A percentile compares a stretch with the other conserved stretches of the same genome.
phyloP scores from a whole-genome alignment of 371 early-diverging fungal genomes.

The Mortierella sp. region DNA sequence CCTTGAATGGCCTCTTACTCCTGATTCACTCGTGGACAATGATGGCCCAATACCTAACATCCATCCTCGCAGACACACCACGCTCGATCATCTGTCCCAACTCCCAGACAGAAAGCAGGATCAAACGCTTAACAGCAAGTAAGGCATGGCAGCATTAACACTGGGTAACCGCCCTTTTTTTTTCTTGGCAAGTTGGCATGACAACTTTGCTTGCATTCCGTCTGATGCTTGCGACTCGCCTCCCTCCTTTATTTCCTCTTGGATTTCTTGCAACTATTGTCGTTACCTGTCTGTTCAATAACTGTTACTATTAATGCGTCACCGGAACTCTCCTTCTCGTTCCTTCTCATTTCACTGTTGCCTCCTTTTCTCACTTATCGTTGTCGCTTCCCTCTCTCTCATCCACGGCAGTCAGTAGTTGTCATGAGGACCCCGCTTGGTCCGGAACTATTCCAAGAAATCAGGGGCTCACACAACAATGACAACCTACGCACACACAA shows the following conservation, averaged over 20 bases:
- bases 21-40: not conserved
- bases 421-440: slow-evolving; percentile 1
- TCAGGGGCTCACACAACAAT: not conserved
- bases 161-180: not conserved
- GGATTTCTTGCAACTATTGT: not conserved
- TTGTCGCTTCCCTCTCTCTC: not conserved
- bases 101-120: not conserved
- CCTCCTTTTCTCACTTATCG: not conserved
- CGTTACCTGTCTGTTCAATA: not conserved
- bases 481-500: too few relatives aligned
- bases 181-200: not conserved
- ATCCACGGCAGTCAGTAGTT: not conserved
- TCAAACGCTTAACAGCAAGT: not conserved
- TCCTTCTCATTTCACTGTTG: not conserved
- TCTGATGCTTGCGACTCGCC: not conserved
- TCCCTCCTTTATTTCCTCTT: not conserved
- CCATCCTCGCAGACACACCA: not conserved
- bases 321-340: not conserved
- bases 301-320: too few relatives aligned
- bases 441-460: not conserved
- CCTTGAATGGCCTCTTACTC: not conserved
- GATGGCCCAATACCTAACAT: not conserved
- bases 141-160: not conserved
- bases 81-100: not conserved
- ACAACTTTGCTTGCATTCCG: not conserved